A percentile compares a stretch with the other conserved stretches of the same genome.
phyloP scores from a whole-genome alignment of 768 basidiomycete genomes.

The Suillus discolor region DNA sequence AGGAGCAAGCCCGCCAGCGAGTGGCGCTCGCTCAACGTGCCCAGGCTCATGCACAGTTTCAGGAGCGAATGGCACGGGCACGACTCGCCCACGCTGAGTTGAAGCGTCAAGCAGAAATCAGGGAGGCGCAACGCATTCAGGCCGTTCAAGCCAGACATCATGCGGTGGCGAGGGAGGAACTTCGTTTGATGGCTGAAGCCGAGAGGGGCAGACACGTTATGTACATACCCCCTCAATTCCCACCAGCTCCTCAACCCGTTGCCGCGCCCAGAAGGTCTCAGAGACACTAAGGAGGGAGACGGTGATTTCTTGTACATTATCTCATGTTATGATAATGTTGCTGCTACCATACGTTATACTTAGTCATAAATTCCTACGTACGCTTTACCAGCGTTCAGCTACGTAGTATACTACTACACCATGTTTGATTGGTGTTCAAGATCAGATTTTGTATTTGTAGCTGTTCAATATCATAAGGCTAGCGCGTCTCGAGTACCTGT shows the following conservation, averaged over 20 bases:
- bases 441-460: not conserved
- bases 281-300: not conserved
- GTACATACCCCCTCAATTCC: not conserved
- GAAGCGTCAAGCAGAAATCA: not conserved
- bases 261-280: not conserved
- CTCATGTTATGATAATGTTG: not conserved
- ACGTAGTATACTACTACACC: not conserved
- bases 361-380: conserved; percentile 1
- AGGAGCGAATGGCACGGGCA: not conserved
- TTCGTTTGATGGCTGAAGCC: not conserved
- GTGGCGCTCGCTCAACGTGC: not conserved
- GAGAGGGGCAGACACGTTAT: not conserved
- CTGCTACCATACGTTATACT: not conserved
- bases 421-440: not conserved
- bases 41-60: not conserved
- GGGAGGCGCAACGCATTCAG: not conserved
- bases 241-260: not conserved
- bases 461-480: no score
- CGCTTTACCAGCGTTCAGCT: not conserved
- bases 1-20: not conserved
- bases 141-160: not conserved
- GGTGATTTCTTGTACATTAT: not conserved
- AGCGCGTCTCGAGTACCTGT: no score
- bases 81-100: not conserved
- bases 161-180: not conserved